Percentiles rank a stretch among this genome's conserved stretches.
Evolutionary conservation across 1,284 basidiomycete species (phyloP).

Genomic region (Apiotrichum mycotoxinovorans): DNA sequence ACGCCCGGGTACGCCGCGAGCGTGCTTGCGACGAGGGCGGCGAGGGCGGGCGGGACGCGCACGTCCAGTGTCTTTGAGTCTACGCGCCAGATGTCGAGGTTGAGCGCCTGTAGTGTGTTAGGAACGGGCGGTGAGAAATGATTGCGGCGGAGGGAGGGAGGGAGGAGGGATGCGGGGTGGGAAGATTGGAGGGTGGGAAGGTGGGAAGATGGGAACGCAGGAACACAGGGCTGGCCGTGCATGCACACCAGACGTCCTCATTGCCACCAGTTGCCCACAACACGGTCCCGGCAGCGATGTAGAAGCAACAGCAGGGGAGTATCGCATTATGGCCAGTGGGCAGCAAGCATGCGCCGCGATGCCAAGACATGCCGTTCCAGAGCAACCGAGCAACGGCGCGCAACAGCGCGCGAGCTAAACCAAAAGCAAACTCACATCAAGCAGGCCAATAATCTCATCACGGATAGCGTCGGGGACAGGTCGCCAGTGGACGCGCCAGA

Average conservation of each 20-base stretch:
- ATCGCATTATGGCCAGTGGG: too few relatives aligned
- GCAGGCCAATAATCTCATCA: conserved; percentile 15
- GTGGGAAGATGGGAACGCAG: too few relatives aligned
- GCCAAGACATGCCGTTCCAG: not conserved
- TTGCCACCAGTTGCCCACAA: too few relatives aligned
- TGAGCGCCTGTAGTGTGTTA: conserved; percentile 28
- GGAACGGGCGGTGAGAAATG: not conserved
- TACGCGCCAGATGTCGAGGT: conserved; percentile 46
- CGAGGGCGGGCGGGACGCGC: conserved; percentile 19
- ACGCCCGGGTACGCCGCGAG: conserved; percentile 8
- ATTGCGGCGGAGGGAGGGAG: not conserved
- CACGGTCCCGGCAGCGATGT: too few relatives aligned
- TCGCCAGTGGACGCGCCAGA: conserved; percentile 34
- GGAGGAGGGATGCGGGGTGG: too few relatives aligned
- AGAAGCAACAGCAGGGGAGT: too few relatives aligned
- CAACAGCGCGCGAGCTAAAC: not conserved
- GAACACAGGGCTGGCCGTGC: too few relatives aligned
- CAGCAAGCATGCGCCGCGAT: not conserved
- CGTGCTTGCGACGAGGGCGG: not conserved
- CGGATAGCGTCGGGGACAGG: conserved; percentile 4
- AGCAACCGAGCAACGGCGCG: not conserved
- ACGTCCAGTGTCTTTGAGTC: conserved; percentile 33
- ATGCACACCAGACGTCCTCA: too few relatives aligned
- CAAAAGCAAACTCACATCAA: conserved; percentile 23
- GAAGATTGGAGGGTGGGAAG: too few relatives aligned